Base-by-base conservation (phyloP, 805 yeast species). In the Pichia gijzeniarum region DNA sequence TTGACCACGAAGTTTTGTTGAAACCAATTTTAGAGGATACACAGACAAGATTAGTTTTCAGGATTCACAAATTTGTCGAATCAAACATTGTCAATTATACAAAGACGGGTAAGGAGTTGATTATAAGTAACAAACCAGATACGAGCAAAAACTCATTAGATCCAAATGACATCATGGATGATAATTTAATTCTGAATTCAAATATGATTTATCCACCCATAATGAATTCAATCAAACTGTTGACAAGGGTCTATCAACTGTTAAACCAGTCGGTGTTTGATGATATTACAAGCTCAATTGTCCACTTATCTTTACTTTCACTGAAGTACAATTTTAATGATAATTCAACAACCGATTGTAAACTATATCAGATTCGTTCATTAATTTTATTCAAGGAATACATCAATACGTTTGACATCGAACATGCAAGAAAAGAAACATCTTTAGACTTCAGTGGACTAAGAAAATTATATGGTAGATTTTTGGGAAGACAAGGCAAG, bases 271-370 rank as follows among this genome's bases (percentile, higher is more conserved):
- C 74, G 12, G 85, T 88, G 2, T 91, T 90, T 65, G 95, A 88
- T 60, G 95, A 87, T 57, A 65, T 90, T 52, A 95, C 96, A 0
- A 95, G 88, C 60, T 79, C 84, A 46, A 80, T 88, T 43, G 85
- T 91, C 4, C 96, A 86, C 58, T 75, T 83, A 37, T 82, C 93
- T 54, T 75, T 88, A 32, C 56, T 66, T 14, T 77, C 93, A 6
- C 63, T 88, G 53, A 74, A 75, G 45, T 63, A 67, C 14, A 82
- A 84, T 12, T 73, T 73, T 51, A 65, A 69, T 4, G 53, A 61
- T 31, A 65, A 72, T 52, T 63, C 74, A 22, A 85, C 87, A 0
- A 52, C 64, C 12, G 90, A 82, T 53, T 71, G 85, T 0, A 77
- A 77, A 43, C 65, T 90, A 22, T 84, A 82, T 52, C 76, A 82